Percentiles rank a stretch among this genome's conserved stretches.
These are phyloP conservation scores for Ceratocystis ficicola DNA, from an alignment of 2,329 filamentous ascomycete species.

Conservation along the genomic window DNA sequence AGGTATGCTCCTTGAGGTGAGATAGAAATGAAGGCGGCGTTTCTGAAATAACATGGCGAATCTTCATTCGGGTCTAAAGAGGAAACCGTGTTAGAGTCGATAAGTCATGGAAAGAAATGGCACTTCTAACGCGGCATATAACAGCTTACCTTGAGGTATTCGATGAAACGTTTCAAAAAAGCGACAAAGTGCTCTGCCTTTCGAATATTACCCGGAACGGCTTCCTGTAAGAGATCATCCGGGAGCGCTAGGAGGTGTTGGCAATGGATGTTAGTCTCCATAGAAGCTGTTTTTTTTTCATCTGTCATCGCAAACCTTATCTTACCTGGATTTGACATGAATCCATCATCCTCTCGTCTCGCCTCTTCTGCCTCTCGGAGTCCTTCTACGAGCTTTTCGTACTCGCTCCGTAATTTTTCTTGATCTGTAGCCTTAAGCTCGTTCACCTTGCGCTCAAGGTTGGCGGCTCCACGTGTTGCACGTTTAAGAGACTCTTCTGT, in stretches of 20 bases:
- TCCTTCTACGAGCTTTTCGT: conserved; percentile 87
- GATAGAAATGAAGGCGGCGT: conserved; percentile 87
- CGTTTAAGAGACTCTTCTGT: conserved; percentile 89
- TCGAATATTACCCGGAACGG: conserved; percentile 90
- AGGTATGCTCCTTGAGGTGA: conserved; percentile 89
- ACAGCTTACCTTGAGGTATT: conserved; percentile 63
- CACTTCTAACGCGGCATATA: neutral
- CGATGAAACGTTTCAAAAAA: conserved; percentile 91
- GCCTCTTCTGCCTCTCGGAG: conserved; percentile 78
- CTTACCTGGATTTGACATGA: conserved; percentile 78
- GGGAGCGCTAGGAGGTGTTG: conserved; percentile 49
- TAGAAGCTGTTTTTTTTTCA: neutral
- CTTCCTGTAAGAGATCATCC: conserved; percentile 87
- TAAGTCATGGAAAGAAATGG: neutral
- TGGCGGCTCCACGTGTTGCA: conserved; percentile 79
- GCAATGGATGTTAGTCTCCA: neutral
- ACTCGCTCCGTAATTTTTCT: conserved; percentile 87
- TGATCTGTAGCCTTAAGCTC: conserved; percentile 96
- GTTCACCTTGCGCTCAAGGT: conserved; percentile 77
- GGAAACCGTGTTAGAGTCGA: neutral
- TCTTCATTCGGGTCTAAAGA: conserved; percentile 81
- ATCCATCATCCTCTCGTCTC: conserved; percentile 67
- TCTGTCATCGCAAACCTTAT: neutral
- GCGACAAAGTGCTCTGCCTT: conserved; percentile 91
- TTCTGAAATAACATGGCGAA: conserved; percentile 92